phyloP scores from a whole-genome alignment of 208 protist genomes.

The Leishmania tarentolae region DNA sequence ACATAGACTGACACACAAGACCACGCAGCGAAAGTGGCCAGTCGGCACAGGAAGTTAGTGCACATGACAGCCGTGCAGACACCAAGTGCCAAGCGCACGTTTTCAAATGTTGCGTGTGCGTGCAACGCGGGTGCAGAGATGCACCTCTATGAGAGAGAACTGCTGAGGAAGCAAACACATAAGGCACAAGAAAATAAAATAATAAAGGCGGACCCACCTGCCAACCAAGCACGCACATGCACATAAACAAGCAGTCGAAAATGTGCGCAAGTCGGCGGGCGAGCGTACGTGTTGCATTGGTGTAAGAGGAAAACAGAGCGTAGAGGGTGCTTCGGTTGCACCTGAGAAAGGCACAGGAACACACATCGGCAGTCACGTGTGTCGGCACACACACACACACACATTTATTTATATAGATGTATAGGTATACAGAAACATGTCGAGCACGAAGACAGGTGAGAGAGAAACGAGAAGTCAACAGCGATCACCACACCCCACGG shows the following conservation, averaged over 20 bases:
- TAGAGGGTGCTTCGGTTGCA: background rate
- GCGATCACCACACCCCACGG: background rate
- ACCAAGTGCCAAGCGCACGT: no score
- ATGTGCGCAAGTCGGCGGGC: no score
- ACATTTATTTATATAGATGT: background rate
- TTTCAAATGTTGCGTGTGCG: no score
- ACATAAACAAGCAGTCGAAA: no score
- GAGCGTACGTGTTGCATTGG: no score
- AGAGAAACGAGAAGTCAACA: background rate
- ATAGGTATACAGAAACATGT: background rate
- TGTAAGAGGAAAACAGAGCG: no score
- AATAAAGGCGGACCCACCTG: no score
- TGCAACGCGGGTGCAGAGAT: no score
- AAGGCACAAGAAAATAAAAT: no score
- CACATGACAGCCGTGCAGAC: background rate
- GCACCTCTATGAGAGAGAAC: no score
- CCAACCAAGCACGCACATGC: no score
- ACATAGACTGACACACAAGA: background rate
- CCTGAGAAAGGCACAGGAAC: background rate
- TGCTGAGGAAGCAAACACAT: no score
- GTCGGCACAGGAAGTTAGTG: background rate
- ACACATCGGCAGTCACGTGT: background rate
- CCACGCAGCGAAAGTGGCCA: background rate
- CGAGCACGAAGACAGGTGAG: background rate
- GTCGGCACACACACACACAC: background rate